phyloP scores from a whole-genome alignment of 1,284 basidiomycete genomes.

The Pseudozyma pruni region DNA sequence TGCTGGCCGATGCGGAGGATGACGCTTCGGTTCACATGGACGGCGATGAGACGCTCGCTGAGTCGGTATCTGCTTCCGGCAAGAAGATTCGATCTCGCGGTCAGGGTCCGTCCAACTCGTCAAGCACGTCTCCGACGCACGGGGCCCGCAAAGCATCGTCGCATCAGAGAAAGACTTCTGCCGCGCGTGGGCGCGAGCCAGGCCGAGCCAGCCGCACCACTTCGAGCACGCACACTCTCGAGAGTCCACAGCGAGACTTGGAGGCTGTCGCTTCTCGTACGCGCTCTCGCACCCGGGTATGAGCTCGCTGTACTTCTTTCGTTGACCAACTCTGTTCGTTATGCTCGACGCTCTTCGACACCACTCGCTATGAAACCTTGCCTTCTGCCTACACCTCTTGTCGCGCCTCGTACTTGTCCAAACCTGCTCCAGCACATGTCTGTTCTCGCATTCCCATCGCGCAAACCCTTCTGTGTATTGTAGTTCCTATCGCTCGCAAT shows the following conservation, averaged over 20 bases:
- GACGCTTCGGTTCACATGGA: slow-evolving; percentile 7
- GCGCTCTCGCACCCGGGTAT: slow-evolving; percentile 32
- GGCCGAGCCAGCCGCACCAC: slow-evolving; percentile 16
- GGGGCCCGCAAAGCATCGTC: slow-evolving; percentile 13
- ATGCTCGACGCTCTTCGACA: background rate
- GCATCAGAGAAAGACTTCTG: slow-evolving; percentile 26
- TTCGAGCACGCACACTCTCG: slow-evolving; percentile 5
- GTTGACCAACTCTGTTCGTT: background rate
- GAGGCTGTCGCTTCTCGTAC: slow-evolving; percentile 36
- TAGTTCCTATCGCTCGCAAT: background rate
- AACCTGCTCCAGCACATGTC: background rate
- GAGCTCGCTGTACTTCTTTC: background rate
- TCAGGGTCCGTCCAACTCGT: background rate
- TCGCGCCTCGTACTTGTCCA: background rate
- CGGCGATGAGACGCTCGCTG: slow-evolving; percentile 11
- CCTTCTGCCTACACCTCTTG: too few relatives aligned
- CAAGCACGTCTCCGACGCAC: background rate
- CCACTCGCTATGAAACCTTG: too few relatives aligned
- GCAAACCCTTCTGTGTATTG: too few relatives aligned
- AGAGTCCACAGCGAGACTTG: slow-evolving; percentile 4
- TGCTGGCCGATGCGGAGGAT: slow-evolving; percentile 34
- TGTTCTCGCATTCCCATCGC: too few relatives aligned
- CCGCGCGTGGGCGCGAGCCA: slow-evolving; percentile 6
- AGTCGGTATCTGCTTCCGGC: slow-evolving; percentile 1
- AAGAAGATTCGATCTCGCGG: slow-evolving; percentile 25